phyloP scores from a whole-genome alignment of 176 grass and related monocot species.

The Calamus simplicifolius region DNA sequence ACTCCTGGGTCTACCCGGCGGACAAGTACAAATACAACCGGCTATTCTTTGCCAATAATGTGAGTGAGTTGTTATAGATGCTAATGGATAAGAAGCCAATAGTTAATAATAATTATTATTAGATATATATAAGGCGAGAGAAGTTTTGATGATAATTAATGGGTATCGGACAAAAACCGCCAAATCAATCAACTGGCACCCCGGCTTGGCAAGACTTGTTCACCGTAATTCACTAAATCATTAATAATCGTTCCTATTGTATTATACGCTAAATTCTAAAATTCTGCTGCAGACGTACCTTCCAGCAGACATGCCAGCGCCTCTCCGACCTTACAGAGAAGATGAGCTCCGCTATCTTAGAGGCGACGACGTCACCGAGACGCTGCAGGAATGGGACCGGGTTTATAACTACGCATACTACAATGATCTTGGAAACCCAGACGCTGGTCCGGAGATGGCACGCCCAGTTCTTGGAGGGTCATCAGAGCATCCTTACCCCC shows the following conservation, averaged over 20 bases:
- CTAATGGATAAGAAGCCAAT: too few relatives aligned
- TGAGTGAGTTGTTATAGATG: background rate
- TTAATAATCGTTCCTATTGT: too few relatives aligned
- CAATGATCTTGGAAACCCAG: conserved; percentile 65
- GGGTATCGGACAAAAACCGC: too few relatives aligned
- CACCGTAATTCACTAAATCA: too few relatives aligned
- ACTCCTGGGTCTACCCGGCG: conserved; percentile 60
- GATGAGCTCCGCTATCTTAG: conserved; percentile 51
- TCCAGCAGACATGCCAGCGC: conserved; percentile 50
- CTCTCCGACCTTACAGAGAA: conserved; percentile 52
- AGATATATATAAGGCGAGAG: too few relatives aligned
- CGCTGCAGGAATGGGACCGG: conserved; percentile 49
- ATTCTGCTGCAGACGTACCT: conserved; percentile 37
- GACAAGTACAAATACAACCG: conserved; percentile 35
- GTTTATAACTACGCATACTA: conserved; percentile 66
- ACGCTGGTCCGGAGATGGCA: conserved; percentile 7
- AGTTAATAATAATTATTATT: too few relatives aligned
- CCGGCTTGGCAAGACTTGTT: too few relatives aligned
- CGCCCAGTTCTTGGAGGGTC: conserved; percentile 57
- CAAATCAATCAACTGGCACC: too few relatives aligned
- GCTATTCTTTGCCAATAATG: conserved; percentile 68
- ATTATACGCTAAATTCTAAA: too few relatives aligned
- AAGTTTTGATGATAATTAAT: too few relatives aligned
- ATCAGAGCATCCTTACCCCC: conserved; percentile 37
- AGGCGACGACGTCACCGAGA: conserved; percentile 33